phyloP scores from a whole-genome alignment of 164 flowering plant genomes.

The Santalum album region DNA sequence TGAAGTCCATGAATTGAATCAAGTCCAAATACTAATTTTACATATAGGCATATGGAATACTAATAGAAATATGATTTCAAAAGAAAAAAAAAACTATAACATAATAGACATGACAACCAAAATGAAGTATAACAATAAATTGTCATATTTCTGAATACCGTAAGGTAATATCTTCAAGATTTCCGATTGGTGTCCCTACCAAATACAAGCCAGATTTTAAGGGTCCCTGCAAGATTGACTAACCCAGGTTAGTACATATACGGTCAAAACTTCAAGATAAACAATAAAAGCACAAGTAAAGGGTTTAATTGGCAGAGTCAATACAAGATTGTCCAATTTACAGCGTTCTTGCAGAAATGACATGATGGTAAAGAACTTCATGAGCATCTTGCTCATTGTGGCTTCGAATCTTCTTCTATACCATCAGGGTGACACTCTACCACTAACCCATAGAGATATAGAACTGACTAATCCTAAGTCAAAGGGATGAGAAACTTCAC shows the following conservation, averaged over 20 bases:
- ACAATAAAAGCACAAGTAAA: background rate
- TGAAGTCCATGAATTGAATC: background rate
- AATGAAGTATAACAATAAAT: background rate
- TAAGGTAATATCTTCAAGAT: constrained; percentile 84
- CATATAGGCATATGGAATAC: no score
- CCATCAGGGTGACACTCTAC: no score
- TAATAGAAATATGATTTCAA: no score
- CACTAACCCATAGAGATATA: no score
- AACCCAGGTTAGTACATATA: background rate
- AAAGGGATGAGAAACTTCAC: no score
- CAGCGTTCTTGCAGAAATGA: no score
- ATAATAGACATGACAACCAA: background rate
- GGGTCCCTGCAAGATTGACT: constrained; percentile 34
- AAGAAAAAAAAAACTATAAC: no score
- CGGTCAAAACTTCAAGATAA: background rate
- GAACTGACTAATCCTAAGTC: no score
- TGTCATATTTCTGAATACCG: constrained; percentile 21
- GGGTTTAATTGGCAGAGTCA: background rate
- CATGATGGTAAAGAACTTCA: no score
- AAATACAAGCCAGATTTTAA: constrained; percentile 78
- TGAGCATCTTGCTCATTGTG: no score
- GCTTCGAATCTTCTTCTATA: no score
- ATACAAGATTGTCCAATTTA: no score
- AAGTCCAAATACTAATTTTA: background rate
- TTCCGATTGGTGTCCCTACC: constrained; percentile 96